Evolutionary conservation across 164 flowering plant genomes (phyloP), one percentile per base, ranked within the genome.

Genomic region (Nelumbo lutea): DNA sequence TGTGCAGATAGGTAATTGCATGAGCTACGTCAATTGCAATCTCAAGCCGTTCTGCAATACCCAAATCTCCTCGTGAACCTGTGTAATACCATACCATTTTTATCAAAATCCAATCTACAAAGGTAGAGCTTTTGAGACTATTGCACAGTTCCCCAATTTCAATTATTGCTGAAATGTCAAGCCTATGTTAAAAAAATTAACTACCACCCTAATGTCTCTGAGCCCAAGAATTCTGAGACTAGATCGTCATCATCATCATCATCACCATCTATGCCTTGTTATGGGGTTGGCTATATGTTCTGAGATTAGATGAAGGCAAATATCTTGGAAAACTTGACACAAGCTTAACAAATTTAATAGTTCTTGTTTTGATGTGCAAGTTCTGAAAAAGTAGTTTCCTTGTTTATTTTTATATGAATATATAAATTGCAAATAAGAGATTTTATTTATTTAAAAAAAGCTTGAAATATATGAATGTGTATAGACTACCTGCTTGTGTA

Each of bases 11-110:
- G 56, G 93, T 82, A 45, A 88, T 44, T n/a, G 88, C 93, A 81
- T 90, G 96, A 66, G 96, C 93, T 42, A 90, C 85, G 79, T 90
- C 93, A 78, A 82, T 88, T 10, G 90, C 87, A 76, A 90, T 81
- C 11, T 86, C 93, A 58, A 90, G 78, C 39, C 89, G 85, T 65
- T 84, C 81, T 47, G 74, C 77, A 11, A 78, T 71, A 72, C 85
- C 90, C 27, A 90, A 87, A 63, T 60, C 66, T 61, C 87, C 88
- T 13, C 72, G 64, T 8, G 15, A 66, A 52, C 90, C 92, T 89
- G 84, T 75, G 71, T 45, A 5, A 51, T 27, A 27, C 27, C 42
- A 70, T 1, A n/a, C 9, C 59, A 41, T 64, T 38, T 14, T 39
- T 10, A 40, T 48, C 58, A 42, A 45, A 64, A 46, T 27, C 9